A percentile compares a stretch with the other conserved stretches of the same genome.
Evolutionary conservation across 805 yeast species (phyloP).

Genomic region (Candida chauliodis): DNA sequence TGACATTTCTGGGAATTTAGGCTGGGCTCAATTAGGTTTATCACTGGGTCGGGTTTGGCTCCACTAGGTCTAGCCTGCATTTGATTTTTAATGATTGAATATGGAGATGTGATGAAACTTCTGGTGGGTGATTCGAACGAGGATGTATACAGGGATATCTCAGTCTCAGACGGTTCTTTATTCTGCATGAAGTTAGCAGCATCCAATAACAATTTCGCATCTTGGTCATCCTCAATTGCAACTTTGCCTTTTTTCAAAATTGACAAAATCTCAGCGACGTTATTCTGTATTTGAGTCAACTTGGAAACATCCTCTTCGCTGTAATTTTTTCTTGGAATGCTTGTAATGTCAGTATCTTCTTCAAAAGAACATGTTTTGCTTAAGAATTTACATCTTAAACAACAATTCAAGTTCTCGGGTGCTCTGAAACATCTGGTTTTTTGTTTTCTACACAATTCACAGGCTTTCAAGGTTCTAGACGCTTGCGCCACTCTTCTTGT

Average conservation of each 20-base stretch:
- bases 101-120: conserved; percentile 42
- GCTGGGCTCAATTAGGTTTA: not conserved
- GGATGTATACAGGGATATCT: not conserved
- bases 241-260: conserved; percentile 17
- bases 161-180: not conserved
- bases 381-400: conserved; percentile 57
- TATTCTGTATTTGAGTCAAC: conserved; percentile 27
- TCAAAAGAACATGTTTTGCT: conserved; percentile 52
- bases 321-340: not conserved
- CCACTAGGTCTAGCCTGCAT: conserved; percentile 9
- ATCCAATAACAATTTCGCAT: conserved; percentile 23
- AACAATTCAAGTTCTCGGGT: conserved; percentile 40
- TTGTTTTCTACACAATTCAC: conserved; percentile 52
- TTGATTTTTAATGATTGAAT: conserved; percentile 34
- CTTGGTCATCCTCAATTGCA: conserved; percentile 10
- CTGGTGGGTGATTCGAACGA: conserved; percentile 4
- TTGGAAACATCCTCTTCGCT: not conserved
- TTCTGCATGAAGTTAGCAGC: conserved; percentile 25
- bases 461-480: conserved; percentile 49
- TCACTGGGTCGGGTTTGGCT: not conserved
- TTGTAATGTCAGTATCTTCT: not conserved
- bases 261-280: conserved; percentile 31
- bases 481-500: conserved; percentile 24
- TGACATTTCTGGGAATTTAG: not conserved
- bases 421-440: conserved; percentile 63